These are phyloP conservation scores for Elaeagnus macrophylla DNA, from an alignment of 306 rosid species.

Conservation along the genomic window DNA sequence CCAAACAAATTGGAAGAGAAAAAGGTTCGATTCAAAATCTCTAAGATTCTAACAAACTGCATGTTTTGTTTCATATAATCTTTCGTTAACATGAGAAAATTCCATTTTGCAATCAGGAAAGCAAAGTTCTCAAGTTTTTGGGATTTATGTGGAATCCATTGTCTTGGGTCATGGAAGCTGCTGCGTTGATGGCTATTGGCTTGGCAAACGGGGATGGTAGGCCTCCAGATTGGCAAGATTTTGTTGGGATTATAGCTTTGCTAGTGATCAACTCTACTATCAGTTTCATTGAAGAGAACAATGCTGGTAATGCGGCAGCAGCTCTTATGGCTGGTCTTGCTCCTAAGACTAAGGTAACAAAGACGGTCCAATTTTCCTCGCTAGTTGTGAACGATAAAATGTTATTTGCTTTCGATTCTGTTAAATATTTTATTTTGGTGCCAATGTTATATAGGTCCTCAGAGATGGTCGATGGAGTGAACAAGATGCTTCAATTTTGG, in stretches of 20 bases:
- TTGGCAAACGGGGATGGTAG: constrained; percentile 78
- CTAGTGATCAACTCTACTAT: constrained; percentile 83
- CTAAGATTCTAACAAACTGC: not conserved
- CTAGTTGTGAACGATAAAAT: not conserved
- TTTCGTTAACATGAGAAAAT: not conserved
- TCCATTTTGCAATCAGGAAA: constrained; percentile 48
- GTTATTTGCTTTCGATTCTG: not conserved
- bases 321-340: constrained; percentile 99
- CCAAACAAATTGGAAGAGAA: constrained; percentile 99
- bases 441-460: constrained; percentile 48
- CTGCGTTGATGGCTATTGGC: constrained; percentile 94
- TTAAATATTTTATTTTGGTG: constrained; percentile 12
- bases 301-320: constrained; percentile 99
- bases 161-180: constrained; percentile 99
- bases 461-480: constrained; percentile 92
- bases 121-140: constrained; percentile 78
- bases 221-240: constrained; percentile 99
- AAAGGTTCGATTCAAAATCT: constrained; percentile 33
- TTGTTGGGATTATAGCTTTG: constrained; percentile 68
- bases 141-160: constrained; percentile 99
- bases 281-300: constrained; percentile 90
- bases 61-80: not conserved
- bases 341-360: constrained; percentile 84
- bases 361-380: not conserved
- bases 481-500: constrained; percentile 92